Evolutionary conservation across 305 asterid genomes (phyloP).

Genomic region (Solanum hybrid): DNA sequence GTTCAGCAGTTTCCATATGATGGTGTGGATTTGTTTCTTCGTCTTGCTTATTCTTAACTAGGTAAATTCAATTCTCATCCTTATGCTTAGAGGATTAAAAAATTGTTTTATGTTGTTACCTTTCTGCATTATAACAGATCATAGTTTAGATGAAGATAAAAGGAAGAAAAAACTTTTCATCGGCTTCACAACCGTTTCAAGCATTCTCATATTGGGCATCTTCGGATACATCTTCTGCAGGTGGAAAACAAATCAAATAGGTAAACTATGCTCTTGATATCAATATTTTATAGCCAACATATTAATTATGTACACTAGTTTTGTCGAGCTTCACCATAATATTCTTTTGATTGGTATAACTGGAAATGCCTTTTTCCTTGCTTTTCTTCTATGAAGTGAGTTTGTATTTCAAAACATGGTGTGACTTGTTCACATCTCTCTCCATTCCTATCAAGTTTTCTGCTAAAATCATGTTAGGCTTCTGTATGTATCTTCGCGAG

Average conservation of each 20-base stretch:
- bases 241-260: slow-evolving; percentile 8
- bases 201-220: background rate
- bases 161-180: slow-evolving; percentile 1
- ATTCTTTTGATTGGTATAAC: background rate
- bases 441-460: background rate
- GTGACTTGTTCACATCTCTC: background rate
- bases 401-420: background rate
- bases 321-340: background rate
- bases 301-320: background rate
- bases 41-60: slow-evolving; percentile 13
- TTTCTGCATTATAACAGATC: background rate
- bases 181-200: background rate
- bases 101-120: background rate
- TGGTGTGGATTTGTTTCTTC: slow-evolving; percentile 14
- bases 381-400: background rate
- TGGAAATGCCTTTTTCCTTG: background rate
- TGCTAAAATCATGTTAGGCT: background rate
- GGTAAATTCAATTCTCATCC: slow-evolving; percentile 5
- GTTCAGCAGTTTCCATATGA: slow-evolving; percentile 5
- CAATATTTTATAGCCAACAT: background rate
- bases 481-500: background rate
- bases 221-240: background rate
- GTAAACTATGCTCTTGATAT: background rate
- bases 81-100: background rate
- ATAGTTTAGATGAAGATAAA: slow-evolving; percentile 5